Conservation (phyloP, 2,329 filamentous ascomycete genomes). For the Orbilia blumenaviensis region DNA sequence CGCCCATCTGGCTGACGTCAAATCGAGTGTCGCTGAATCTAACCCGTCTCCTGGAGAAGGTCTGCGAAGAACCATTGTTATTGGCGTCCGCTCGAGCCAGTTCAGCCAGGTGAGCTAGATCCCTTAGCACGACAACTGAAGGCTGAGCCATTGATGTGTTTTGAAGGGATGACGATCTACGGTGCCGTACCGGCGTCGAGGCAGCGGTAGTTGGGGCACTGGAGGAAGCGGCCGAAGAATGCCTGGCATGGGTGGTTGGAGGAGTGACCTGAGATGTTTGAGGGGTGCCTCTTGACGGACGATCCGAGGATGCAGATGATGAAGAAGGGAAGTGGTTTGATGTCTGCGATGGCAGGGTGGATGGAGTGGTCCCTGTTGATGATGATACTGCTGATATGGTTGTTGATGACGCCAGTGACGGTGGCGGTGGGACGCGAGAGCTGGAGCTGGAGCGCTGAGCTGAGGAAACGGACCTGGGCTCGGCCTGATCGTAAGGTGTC, state of each 20-base stretch:
- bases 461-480: conserved; percentile 42
- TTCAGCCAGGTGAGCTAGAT: conserved; percentile 88
- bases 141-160: conserved; percentile 60
- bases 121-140: conserved; percentile 79
- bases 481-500: conserved; percentile 47
- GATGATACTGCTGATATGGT: not conserved
- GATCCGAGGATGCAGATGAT: not conserved
- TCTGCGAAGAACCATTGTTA: conserved; percentile 54
- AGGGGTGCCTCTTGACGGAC: conserved; percentile 36
- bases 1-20: conserved; percentile 97
- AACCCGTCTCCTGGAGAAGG: conserved; percentile 47
- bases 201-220: conserved; percentile 52
- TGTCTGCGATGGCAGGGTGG: conserved; percentile 39
- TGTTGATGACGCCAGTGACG: not conserved
- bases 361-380: conserved; percentile 15
- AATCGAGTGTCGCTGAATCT: conserved; percentile 69
- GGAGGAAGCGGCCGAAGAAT: conserved; percentile 44
- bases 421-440: conserved; percentile 24
- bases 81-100: conserved; percentile 77
- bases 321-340: conserved; percentile 18
- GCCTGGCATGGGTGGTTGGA: conserved; percentile 43
- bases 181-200: conserved; percentile 54
- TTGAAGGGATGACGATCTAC: conserved; percentile 53
- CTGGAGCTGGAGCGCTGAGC: conserved; percentile 33
- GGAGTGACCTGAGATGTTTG: conserved; percentile 31